Evolutionary conservation across 352 stramenopile species (phyloP).

Genomic region (Phytopythium kandeliae): DNA sequence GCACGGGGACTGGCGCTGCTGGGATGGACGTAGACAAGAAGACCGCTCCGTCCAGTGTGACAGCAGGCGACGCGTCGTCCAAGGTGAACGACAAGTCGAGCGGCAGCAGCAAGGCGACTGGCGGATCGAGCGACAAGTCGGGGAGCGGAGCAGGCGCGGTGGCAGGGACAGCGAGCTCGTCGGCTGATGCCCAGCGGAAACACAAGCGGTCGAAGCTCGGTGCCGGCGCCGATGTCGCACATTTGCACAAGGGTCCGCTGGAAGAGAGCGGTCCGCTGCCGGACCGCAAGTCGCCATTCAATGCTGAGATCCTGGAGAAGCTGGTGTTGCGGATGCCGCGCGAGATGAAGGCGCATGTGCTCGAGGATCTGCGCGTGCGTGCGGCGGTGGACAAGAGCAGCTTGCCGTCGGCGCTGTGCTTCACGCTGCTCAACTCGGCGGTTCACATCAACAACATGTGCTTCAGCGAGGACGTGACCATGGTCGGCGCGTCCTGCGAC

Average conservation of each 20-base stretch:
- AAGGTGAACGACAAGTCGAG: conserved; percentile 2
- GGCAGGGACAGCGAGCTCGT: not conserved
- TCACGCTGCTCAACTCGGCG: conserved; percentile 75
- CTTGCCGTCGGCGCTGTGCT: conserved; percentile 68
- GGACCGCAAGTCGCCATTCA: conserved; percentile 63
- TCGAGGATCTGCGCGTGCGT: conserved; percentile 59
- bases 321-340: conserved; percentile 63
- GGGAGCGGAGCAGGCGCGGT: conserved; percentile 6
- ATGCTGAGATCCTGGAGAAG: conserved; percentile 72
- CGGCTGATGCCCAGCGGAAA: conserved; percentile 44
- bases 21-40: conserved; percentile 45
- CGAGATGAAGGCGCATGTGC: conserved; percentile 57
- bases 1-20: conserved; percentile 2
- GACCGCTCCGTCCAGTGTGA: conserved; percentile 4
- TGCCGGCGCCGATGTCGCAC: not conserved
- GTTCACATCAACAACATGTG: conserved; percentile 78
- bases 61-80: conserved; percentile 15
- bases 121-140: conserved; percentile 11
- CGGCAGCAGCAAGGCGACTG: not conserved
- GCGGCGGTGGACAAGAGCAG: conserved; percentile 41
- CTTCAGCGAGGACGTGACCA: conserved; percentile 73
- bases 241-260: conserved; percentile 35
- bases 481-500: conserved; percentile 68
- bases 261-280: conserved; percentile 57
- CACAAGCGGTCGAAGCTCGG: conserved; percentile 43